Conservation (phyloP, 768 basidiomycete species). For the Hypholoma fasciculare region DNA sequence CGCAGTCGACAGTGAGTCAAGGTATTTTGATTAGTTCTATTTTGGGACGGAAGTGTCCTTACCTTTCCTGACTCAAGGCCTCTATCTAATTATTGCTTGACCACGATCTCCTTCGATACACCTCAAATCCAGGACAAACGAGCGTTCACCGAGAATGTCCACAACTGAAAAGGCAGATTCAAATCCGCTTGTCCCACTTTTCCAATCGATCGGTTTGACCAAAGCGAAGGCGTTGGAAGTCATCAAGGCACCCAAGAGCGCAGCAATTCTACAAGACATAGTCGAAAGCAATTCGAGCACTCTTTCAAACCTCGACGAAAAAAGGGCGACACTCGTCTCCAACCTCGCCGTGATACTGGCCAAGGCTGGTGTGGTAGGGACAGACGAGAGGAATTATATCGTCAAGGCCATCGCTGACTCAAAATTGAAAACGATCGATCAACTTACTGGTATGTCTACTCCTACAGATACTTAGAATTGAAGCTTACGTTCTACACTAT, state of each 20-base stretch:
- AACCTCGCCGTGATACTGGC: constrained; percentile 62
- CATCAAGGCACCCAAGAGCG: constrained; percentile 77
- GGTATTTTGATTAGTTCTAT: too few relatives aligned
- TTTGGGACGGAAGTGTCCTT: background rate
- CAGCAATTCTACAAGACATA: constrained; percentile 65
- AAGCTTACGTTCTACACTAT: background rate
- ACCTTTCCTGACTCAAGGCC: background rate
- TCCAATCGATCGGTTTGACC: constrained; percentile 77
- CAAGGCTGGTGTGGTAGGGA: constrained; percentile 52
- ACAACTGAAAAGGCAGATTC: constrained; percentile 22
- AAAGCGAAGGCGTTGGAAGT: constrained; percentile 81
- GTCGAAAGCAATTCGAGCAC: constrained; percentile 56
- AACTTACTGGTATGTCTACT: constrained; percentile 71
- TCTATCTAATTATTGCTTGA: background rate
- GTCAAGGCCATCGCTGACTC: constrained; percentile 70
- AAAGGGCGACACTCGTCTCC: constrained; percentile 69
- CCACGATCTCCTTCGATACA: background rate
- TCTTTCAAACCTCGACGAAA: constrained; percentile 66
- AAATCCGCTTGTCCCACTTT: constrained; percentile 44
- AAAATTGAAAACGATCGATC: constrained; percentile 78
- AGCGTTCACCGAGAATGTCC: constrained; percentile 20
- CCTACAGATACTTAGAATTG: background rate
- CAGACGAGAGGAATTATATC: constrained; percentile 59
- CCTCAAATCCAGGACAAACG: background rate
- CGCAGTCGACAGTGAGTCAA: too few relatives aligned